Percentiles rank a stretch among this genome's conserved stretches.
These are phyloP conservation scores for Gynostemma pentaphyllum DNA, from an alignment of 306 rosid genomes.

Conservation along the genomic window DNA sequence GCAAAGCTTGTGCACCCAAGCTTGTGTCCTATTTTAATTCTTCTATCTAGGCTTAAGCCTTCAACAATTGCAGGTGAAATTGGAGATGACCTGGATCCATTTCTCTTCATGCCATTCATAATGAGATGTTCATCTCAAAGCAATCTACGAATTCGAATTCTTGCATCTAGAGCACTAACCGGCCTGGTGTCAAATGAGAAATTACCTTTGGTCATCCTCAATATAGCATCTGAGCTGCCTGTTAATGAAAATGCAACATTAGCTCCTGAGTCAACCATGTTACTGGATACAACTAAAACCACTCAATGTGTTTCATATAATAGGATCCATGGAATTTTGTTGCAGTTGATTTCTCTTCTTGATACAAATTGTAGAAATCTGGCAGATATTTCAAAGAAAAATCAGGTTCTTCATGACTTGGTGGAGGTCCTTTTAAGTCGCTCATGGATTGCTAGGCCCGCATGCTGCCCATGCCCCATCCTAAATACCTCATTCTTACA, in stretches of 20 bases:
- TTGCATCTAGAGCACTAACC: constrained; percentile 85
- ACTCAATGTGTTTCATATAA: constrained; percentile 36
- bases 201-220: constrained; percentile 49
- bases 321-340: constrained; percentile 71
- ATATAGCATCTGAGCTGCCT: constrained; percentile 69
- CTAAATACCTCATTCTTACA: constrained; percentile 54
- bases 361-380: constrained; percentile 68
- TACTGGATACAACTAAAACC: constrained; percentile 11
- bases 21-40: constrained; percentile 81
- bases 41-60: constrained; percentile 84
- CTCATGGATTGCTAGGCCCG: constrained; percentile 64
- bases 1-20: constrained; percentile 90
- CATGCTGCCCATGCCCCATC: constrained; percentile 57
- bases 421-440: constrained; percentile 35
- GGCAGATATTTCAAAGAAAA: constrained; percentile 70
- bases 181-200: constrained; percentile 84
- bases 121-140: constrained; percentile 84
- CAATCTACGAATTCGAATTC: constrained; percentile 77
- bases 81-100: constrained; percentile 86
- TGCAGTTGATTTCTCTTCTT: constrained; percentile 70
- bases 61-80: constrained; percentile 78
- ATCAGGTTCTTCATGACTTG: constrained; percentile 48
- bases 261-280: constrained; percentile 14
- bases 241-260: constrained; percentile 22
- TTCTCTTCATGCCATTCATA: constrained; percentile 71